A percentile compares a stretch with the other conserved stretches of the same genome.
phyloP scores from a whole-genome alignment of 345 rosid genomes.

The Fremontodendron californicum region DNA sequence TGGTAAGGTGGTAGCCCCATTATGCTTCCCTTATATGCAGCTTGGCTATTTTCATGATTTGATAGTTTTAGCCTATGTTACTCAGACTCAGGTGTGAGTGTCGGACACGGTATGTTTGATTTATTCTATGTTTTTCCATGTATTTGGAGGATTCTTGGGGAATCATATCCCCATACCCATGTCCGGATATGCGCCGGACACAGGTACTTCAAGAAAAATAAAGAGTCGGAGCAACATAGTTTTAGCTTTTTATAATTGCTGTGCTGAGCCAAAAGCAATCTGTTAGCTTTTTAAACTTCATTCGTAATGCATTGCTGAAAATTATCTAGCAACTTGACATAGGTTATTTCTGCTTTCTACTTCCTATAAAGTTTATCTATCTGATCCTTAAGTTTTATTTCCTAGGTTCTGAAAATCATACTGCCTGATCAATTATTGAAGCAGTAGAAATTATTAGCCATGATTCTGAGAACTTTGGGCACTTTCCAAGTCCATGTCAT shows the following conservation, averaged over 20 bases:
- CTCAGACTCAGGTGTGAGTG: too few species aligned
- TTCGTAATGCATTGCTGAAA: neutral
- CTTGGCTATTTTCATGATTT: neutral
- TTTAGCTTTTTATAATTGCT: neutral
- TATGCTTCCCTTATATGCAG: neutral
- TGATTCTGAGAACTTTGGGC: neutral
- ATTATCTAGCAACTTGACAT: neutral
- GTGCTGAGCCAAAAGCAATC: neutral
- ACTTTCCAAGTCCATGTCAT: neutral
- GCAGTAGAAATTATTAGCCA: neutral
- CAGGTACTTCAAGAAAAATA: too few species aligned
- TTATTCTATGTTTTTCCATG: too few species aligned
- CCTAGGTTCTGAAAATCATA: neutral
- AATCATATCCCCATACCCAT: too few species aligned
- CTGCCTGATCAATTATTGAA: neutral
- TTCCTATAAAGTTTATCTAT: neutral
- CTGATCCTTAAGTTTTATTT: neutral
- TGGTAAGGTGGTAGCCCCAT: conserved; percentile 40
- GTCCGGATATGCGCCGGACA: too few species aligned
- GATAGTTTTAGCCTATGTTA: neutral
- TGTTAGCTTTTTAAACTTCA: neutral
- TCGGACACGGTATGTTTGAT: too few species aligned
- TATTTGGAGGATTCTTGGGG: too few species aligned
- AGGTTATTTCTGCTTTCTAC: neutral
- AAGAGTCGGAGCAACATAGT: too few species aligned